A percentile compares a stretch with the other conserved stretches of the same genome.
Evolutionary conservation across 2,329 filamentous ascomycete species (phyloP).

Genomic region (Cladosporium sp.): DNA sequence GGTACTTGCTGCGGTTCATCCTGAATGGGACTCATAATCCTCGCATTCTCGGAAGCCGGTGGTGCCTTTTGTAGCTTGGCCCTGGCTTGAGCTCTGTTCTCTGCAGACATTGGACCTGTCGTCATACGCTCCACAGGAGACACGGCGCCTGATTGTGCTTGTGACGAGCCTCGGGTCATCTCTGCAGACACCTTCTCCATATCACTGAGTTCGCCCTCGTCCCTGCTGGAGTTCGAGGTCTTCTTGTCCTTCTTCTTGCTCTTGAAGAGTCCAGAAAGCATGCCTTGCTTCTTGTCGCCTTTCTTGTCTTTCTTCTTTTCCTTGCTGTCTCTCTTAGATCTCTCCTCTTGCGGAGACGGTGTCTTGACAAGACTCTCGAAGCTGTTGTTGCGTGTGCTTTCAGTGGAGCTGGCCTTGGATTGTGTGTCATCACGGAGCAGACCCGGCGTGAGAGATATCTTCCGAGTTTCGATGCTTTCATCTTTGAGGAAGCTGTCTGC

Average conservation of each 20-base stretch:
- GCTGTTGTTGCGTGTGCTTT: conserved; percentile 55
- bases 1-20: background rate
- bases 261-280: conserved; percentile 67
- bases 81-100: conserved; percentile 11
- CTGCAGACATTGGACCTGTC: conserved; percentile 5
- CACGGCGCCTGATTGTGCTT: background rate
- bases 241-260: conserved; percentile 63
- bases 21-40: conserved; percentile 8
- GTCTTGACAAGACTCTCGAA: conserved; percentile 73
- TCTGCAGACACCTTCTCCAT: conserved; percentile 30
- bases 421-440: conserved; percentile 73
- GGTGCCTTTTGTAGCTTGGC: conserved; percentile 23
- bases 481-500: conserved; percentile 98
- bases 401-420: conserved; percentile 31
- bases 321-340: conserved; percentile 61
- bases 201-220: conserved; percentile 30
- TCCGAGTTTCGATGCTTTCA: conserved; percentile 89
- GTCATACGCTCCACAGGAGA: conserved; percentile 10
- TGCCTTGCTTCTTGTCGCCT: conserved; percentile 71
- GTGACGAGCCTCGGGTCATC: conserved; percentile 19
- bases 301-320: conserved; percentile 73
- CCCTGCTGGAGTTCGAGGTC: conserved; percentile 40
- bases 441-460: conserved; percentile 94
- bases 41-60: conserved; percentile 10
- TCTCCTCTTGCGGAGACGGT: conserved; percentile 54